phyloP scores from a whole-genome alignment of 495 filamentous ascomycete genomes.

The Penicillium verhagenii region DNA sequence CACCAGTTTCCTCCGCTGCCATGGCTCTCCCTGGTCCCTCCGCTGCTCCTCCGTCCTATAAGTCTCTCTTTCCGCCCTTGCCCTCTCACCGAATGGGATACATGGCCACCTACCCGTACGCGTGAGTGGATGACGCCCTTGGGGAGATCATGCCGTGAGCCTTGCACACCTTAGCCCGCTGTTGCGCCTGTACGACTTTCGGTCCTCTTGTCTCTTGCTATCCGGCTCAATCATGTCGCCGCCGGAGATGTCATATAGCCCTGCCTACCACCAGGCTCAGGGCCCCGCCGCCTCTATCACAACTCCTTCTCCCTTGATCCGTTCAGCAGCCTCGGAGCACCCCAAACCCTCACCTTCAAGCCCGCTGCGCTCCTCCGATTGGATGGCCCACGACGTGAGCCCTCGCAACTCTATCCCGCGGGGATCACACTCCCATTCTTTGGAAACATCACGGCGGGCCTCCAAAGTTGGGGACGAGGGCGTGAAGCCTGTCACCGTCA shows the following conservation, averaged over 20 bases:
- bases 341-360: constrained; percentile 10
- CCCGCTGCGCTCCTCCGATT: constrained; percentile 14
- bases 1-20: constrained; percentile 31
- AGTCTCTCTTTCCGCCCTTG: constrained; percentile 25
- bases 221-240: constrained; percentile 28
- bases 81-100: constrained; percentile 14
- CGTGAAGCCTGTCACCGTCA: constrained; percentile 28
- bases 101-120: constrained; percentile 14
- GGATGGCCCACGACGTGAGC: constrained; percentile 13
- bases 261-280: constrained; percentile 39
- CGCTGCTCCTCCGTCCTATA: constrained; percentile 36
- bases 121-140: constrained; percentile 23
- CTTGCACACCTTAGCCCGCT: constrained; percentile 28
- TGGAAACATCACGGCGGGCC: constrained; percentile 14
- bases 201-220: constrained; percentile 4
- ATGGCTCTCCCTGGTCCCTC: constrained; percentile 34
- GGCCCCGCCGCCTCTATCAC: constrained; percentile 23
- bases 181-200: constrained; percentile 42
- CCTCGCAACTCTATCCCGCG: constrained; percentile 17
- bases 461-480: constrained; percentile 22
- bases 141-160: constrained; percentile 41
- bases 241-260: constrained; percentile 44
- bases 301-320: constrained; percentile 22
- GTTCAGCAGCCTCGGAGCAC: constrained; percentile 22
- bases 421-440: constrained; percentile 18